A percentile compares a stretch with the other conserved stretches of the same genome.
These are phyloP conservation scores for Fraxinus ornus DNA, from an alignment of 305 asterid species.

Conservation along the genomic window DNA sequence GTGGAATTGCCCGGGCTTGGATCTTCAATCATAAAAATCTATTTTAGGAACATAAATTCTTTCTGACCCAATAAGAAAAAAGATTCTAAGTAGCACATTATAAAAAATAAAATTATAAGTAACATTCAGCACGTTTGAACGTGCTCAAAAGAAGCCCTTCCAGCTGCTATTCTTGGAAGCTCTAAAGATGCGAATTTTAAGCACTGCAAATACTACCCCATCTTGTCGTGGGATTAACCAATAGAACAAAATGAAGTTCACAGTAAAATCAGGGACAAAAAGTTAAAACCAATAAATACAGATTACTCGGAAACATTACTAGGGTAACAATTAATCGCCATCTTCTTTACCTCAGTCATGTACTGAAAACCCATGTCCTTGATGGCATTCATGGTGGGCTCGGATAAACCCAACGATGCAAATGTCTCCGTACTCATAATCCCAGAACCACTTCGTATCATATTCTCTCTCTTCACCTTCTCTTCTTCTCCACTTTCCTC, in stretches of 20 bases:
- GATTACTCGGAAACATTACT: background rate
- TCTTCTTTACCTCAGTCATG: slow-evolving; percentile 78
- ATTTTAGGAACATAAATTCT: background rate
- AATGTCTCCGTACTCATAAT: slow-evolving; percentile 81
- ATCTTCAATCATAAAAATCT: slow-evolving; percentile 46
- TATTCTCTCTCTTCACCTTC: slow-evolving; percentile 35
- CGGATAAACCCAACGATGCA: slow-evolving; percentile 50
- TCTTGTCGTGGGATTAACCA: background rate
- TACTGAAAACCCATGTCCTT: slow-evolving; percentile 64
- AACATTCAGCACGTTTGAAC: background rate
- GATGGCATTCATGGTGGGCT: slow-evolving; percentile 64
- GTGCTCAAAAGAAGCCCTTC: background rate
- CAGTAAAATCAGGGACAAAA: background rate
- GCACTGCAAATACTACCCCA: background rate
- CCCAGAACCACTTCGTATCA: slow-evolving; percentile 49
- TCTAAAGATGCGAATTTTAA: background rate
- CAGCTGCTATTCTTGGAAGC: background rate
- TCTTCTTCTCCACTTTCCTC: slow-evolving; percentile 19
- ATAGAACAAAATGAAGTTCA: background rate
- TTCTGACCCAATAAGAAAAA: background rate
- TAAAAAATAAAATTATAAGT: too few species aligned
- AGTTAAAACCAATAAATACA: background rate
- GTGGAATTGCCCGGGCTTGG: slow-evolving; percentile 85
- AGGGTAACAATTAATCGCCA: background rate
- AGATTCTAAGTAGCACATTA: background rate